Base-by-base conservation (phyloP, 768 basidiomycete species). In the Lentinula sp. region DNA sequence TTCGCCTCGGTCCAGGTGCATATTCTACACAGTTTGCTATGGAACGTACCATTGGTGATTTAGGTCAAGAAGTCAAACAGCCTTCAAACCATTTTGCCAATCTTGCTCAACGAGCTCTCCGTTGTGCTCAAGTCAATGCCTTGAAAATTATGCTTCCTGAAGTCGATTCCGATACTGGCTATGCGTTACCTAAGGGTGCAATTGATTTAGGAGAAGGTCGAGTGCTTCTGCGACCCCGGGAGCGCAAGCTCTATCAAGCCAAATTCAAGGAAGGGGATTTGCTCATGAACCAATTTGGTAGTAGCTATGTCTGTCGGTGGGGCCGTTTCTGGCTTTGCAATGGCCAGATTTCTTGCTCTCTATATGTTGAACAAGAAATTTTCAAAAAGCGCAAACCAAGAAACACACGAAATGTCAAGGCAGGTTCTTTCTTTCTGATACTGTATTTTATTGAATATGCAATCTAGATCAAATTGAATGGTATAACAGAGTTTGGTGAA, bases 1-100 rank as follows among this genome's bases (percentile, higher is more conserved):
- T 20, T 12, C 69, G 63, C 6, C 39, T 68, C 60, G 68, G 68
- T 1, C 66, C 66, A 3, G 51, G 37, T 20, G 49, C 35, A 20
- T 54, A 36, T 13, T 48, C 28, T 10, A 43, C 68, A 12, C 67
- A 68, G 39, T 69, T 67, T 61, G 54, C 59, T 20, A 60, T 69
- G 63, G 67, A 67, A 53, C 53, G 62, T 10, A 62, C 63, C 1
- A 66, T 67, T 50, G 65, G 67, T 15, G 60, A 65, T 50, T 59
- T 69, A 20, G 62, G 64, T 1, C 41, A 62, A 58, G 61, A 68
- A 56, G 46, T 68, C 8, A 42, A 45, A 15, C 68, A 66, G 23
- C 67, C 45, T 20, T 68, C 68, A 15, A 62, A 69, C 32, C 62
- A 62, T 8, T 69, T 63, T 61, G 61, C 58, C 15, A 70, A 70